Evolutionary conservation across 176 grass and related monocot genomes (phyloP), one percentile per base, ranked within the genome.

Genomic region (Oropetium thomaeum): DNA sequence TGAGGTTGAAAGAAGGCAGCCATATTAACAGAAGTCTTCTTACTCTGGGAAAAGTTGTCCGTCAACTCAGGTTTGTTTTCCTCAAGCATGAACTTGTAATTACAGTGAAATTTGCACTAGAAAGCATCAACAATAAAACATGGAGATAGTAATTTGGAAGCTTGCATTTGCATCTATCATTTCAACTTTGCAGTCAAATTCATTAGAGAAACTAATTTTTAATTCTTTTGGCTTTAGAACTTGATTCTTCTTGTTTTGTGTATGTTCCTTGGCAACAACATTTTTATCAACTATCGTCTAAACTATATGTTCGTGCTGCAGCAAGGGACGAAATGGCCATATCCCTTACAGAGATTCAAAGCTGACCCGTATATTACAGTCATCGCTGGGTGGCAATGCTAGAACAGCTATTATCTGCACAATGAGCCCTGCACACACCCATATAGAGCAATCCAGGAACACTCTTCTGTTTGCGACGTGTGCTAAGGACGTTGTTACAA

Each of bases 11-110:
- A 87, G 96, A 99, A 87, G 96, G 96, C 44, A 95, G 89, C 59
- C 96, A 99, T 75, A 99, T 99, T 39, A 99, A 99, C 10, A 75
- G 92, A 82, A 99, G 96, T 89, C 78, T 99, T 40, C 92, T 99
- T 77, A 95, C 96, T 63, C 58, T 99, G 58, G 96, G 96, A 44
- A 99, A 88, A 61, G 87, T 99, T 3, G 77, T 99, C 73, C 92
- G 96, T 74, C 88, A 90, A 77, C 81, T 99, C 77, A 99, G 96
- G 96, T 99, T 85, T 73, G 76, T 69, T 68, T 49, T 88, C 82
- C 38, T 63, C 65, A 78, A 59, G 11, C 65, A 71, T 26, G 15
- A 76, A 73, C 33, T 53, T 71, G 17, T 29, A 66, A 65, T 57
- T 30, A 27, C 51, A 78, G 45, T 58, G 13, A 51, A 30, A 37